Base-by-base conservation (phyloP, 2,329 filamentous ascomycete genomes). In the Aspergillus fijiensis region DNA sequence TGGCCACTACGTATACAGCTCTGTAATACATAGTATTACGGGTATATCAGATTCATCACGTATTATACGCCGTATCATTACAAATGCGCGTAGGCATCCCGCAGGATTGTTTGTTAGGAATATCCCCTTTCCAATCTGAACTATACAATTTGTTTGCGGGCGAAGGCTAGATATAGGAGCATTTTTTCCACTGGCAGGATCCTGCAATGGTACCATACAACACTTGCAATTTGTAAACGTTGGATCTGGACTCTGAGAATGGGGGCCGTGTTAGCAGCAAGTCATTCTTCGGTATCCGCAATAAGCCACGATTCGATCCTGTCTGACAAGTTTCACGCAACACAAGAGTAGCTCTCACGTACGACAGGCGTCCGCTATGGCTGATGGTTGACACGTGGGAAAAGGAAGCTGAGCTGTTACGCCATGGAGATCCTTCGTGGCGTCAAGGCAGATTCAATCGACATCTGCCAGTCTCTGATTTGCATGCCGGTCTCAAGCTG, bases 321-420 rank as follows among this genome's bases (percentile, higher is more conserved):
- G 14, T 25, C 49, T 50, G 23, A 50, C 49, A 9, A 12, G 23
- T 14, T 14, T 11, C 31, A 33, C 31, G 31, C 31, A 49, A 21
- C 10, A 48, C 14, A 48, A 11, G 25, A 23, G 49, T 56, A 49
- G 42, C 12, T 21, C 31, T 33, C n/a, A 49, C 21, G 19, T 35
- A 5, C 25, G 6, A 56, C 7, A 16, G 25, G n/a, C 3, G 4
- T 10, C 14, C 19, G 23, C 27, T 42, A 49, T 25, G 25, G 42
- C 51, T 48, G 51, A 53, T 49, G 52, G 48, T 9, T 23, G 49
- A 51, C 58, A 60, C 58, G 53, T 60, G 58, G 58, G 52, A 35
- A 49, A 35, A 52, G 50, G 49, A 31, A 56, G 31, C 33, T 48
- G 48, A 29, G 47, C 33, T 48, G 51, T 2, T 50, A 29, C 42